Conservation (phyloP, 208 protist genomes). For the Trypanosoma conorhini region DNA sequence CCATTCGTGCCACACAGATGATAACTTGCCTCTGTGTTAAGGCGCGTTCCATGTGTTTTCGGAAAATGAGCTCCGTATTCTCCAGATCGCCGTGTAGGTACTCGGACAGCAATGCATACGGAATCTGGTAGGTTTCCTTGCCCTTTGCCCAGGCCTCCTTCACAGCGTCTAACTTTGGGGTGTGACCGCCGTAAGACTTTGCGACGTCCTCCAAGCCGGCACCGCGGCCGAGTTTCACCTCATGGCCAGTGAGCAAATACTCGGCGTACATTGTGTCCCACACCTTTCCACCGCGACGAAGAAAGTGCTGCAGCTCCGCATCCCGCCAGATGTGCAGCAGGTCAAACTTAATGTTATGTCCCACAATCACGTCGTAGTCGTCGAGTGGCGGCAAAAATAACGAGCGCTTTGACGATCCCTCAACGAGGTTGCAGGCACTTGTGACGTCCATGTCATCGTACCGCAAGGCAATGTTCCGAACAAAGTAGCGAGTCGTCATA, state of each 20-base stretch:
- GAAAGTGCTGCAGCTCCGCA: constrained; percentile 78
- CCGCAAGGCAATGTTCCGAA: constrained; percentile 65
- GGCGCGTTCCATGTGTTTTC: constrained; percentile 87
- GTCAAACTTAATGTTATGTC: constrained; percentile 95
- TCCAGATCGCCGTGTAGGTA: constrained; percentile 91
- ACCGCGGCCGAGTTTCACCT: constrained; percentile 79
- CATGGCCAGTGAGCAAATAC: constrained; percentile 90
- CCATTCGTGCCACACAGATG: constrained; percentile 86
- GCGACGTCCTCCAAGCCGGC: constrained; percentile 89
- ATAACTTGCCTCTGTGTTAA: constrained; percentile 80
- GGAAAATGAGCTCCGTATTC: constrained; percentile 93
- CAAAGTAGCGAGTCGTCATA: constrained; percentile 85
- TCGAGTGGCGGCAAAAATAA: constrained; percentile 88
- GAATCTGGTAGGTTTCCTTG: constrained; percentile 91
- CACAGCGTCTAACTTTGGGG: constrained; percentile 86
- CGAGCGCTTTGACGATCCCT: constrained; percentile 75
- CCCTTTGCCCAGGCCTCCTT: constrained; percentile 90
- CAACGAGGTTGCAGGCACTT: constrained; percentile 61
- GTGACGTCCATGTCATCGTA: constrained; percentile 83
- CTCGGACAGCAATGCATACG: constrained; percentile 76
- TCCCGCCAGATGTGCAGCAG: constrained; percentile 90
- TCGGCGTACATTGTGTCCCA: constrained; percentile 96
- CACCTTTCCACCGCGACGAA: constrained; percentile 83
- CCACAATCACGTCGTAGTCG: constrained; percentile 91
- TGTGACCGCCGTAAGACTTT: constrained; percentile 90